Evolutionary conservation across 2,329 filamentous ascomycete genomes (phyloP).

Genomic region (Aspergillus clavatus): DNA sequence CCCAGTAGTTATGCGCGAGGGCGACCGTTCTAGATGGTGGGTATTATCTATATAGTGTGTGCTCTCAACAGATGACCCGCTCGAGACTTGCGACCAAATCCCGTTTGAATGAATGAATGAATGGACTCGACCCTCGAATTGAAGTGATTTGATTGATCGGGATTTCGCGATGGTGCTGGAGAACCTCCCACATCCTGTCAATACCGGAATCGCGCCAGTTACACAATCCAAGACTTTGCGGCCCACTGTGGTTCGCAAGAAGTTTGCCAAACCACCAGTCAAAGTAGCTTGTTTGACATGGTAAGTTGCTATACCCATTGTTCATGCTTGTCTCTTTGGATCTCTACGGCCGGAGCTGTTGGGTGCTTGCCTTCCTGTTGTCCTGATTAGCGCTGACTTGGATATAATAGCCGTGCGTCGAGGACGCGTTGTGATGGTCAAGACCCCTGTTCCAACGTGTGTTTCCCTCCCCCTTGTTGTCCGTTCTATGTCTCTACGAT

Average conservation of each 20-base stretch:
- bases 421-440: slow-evolving; percentile 43
- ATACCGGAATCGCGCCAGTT: slow-evolving; percentile 15
- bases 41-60: neutral
- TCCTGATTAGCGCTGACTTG: slow-evolving; percentile 5
- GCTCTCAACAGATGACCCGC: neutral
- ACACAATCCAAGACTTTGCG: slow-evolving; percentile 22
- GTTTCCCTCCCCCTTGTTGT: slow-evolving; percentile 11
- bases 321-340: neutral
- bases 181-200: slow-evolving; percentile 11
- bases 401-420: slow-evolving; percentile 35
- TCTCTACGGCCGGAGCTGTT: no score
- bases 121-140: neutral
- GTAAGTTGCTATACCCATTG: slow-evolving; percentile 23
- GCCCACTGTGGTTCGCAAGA: slow-evolving; percentile 36
- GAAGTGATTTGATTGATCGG: neutral
- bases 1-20: slow-evolving; percentile 1
- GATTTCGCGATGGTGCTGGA: slow-evolving; percentile 21
- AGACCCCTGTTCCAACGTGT: slow-evolving; percentile 41
- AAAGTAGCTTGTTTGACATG: slow-evolving; percentile 43
- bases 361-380: no score
- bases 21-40: neutral
- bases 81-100: neutral
- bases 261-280: slow-evolving; percentile 43
- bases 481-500: neutral
- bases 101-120: neutral